phyloP scores from a whole-genome alignment of 1,284 basidiomycete genomes.

The Tylopilus sp. region DNA sequence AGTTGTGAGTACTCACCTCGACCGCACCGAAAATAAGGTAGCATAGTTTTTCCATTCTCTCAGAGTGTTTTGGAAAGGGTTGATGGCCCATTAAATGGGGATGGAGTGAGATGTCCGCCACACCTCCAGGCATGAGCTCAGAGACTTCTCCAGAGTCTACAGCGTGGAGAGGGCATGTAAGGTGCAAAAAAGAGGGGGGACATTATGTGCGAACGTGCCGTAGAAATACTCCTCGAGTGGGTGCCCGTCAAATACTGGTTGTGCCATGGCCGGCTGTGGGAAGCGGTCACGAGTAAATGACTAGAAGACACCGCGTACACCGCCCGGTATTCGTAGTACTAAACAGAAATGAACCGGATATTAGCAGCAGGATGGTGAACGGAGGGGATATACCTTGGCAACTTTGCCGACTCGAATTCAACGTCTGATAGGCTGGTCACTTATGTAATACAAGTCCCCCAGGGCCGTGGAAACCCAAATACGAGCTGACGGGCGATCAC shows the following conservation, averaged over 20 bases:
- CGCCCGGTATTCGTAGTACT: constrained; percentile 21
- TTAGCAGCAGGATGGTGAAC: constrained; percentile 21
- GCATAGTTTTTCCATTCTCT: constrained; percentile 29
- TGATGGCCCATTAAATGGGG: constrained; percentile 16
- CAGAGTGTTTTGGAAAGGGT: constrained; percentile 19
- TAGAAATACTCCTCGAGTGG: constrained; percentile 70
- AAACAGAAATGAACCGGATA: constrained; percentile 20
- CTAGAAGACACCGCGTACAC: constrained; percentile 22
- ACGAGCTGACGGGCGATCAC: too few relatives aligned
- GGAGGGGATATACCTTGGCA: constrained; percentile 4
- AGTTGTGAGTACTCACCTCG: constrained; percentile 25
- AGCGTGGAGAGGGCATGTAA: constrained; percentile 17
- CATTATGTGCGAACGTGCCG: constrained; percentile 42
- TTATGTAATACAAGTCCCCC: too few relatives aligned
- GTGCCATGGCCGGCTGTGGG: constrained; percentile 53
- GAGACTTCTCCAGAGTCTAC: constrained; percentile 56
- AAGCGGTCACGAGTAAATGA: constrained; percentile 3
- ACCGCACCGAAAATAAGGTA: constrained; percentile 18
- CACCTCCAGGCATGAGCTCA: constrained; percentile 40
- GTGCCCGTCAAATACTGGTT: constrained; percentile 73
- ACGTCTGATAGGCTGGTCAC: too few relatives aligned
- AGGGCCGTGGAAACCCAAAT: too few relatives aligned
- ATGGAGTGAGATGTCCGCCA: constrained; percentile 23
- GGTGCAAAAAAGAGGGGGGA: not conserved
- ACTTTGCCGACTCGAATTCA: too few relatives aligned